A percentile compares a stretch with the other conserved stretches of the same genome.
These are phyloP conservation scores for Trypanosoma caninum DNA, from an alignment of 208 protist genomes.

Conservation along the genomic window DNA sequence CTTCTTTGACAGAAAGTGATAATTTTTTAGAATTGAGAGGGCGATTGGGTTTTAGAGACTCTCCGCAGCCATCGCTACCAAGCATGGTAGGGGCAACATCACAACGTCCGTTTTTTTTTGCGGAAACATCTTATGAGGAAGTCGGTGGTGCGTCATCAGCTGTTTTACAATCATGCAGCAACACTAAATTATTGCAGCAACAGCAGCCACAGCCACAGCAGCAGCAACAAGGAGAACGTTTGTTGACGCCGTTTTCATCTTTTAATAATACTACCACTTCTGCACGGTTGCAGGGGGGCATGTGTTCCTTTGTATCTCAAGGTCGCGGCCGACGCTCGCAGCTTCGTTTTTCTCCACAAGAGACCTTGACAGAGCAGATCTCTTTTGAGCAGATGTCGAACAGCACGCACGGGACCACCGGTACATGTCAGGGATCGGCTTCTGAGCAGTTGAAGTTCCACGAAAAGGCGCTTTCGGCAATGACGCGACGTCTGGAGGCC, in stretches of 20 bases:
- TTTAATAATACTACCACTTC: too few relatives aligned
- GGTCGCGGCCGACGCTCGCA: too few relatives aligned
- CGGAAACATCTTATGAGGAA: background rate
- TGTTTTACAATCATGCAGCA: too few relatives aligned
- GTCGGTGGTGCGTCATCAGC: too few relatives aligned
- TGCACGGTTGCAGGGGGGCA: too few relatives aligned
- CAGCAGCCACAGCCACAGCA: too few relatives aligned
- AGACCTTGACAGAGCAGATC: background rate
- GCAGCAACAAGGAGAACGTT: too few relatives aligned
- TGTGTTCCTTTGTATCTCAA: too few relatives aligned
- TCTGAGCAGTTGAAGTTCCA: background rate
- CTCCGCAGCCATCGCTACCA: background rate
- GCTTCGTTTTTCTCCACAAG: too few relatives aligned
- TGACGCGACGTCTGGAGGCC: slow-evolving; percentile 11
- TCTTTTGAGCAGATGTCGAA: background rate
- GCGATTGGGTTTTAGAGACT: background rate
- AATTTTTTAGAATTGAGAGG: too few relatives aligned
- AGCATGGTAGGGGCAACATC: background rate
- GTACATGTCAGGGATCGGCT: background rate
- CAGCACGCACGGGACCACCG: background rate
- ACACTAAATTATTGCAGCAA: too few relatives aligned
- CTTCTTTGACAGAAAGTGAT: slow-evolving; percentile 1
- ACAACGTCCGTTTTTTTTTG: slow-evolving; percentile 19
- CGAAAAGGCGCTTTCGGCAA: background rate
- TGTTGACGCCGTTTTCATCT: too few relatives aligned